These are phyloP conservation scores for Saccharomycopsis olivae DNA, from an alignment of 805 yeast species.

Conservation along the genomic window DNA sequence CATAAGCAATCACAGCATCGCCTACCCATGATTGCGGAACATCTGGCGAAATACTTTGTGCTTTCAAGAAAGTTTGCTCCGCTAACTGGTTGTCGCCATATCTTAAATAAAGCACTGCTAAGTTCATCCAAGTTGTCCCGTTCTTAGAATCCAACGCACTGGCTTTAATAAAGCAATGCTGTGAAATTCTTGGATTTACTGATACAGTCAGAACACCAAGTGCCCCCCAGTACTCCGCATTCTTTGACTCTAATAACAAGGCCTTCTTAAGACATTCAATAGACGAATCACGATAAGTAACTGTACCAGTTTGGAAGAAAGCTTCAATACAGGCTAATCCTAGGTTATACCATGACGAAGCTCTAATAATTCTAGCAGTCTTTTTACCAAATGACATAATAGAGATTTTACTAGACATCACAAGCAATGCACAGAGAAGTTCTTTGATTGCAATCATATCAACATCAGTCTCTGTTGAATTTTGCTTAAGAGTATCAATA, in stretches of 20 bases:
- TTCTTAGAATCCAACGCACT: constrained; percentile 58
- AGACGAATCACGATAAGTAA: constrained; percentile 36
- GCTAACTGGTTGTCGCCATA: constrained; percentile 66
- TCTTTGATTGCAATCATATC: too few relatives aligned
- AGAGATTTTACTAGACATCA: constrained; percentile 39
- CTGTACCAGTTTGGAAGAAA: constrained; percentile 22
- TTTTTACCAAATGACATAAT: constrained; percentile 22
- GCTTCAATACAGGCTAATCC: constrained; percentile 55
- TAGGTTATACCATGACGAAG: constrained; percentile 55
- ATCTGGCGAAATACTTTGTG: constrained; percentile 77
- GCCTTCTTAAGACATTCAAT: constrained; percentile 53
- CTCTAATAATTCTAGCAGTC: constrained; percentile 37
- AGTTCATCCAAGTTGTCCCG: constrained; percentile 64
- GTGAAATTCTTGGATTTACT: constrained; percentile 62
- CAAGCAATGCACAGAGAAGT: constrained; percentile 24
- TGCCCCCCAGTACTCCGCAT: constrained; percentile 69
- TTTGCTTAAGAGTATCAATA: not conserved
- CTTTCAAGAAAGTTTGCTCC: constrained; percentile 54
- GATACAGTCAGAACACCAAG: constrained; percentile 68
- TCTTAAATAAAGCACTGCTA: constrained; percentile 67
- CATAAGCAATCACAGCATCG: constrained; percentile 54
- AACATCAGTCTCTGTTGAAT: not conserved
- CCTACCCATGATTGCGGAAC: constrained; percentile 76
- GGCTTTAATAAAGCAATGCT: constrained; percentile 88
- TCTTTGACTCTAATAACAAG: constrained; percentile 58